Percentiles rank a stretch among this genome's conserved stretches.
Conservation (phyloP, 2,329 filamentous ascomycete genomes). For the Anisogramma anomala region DNA sequence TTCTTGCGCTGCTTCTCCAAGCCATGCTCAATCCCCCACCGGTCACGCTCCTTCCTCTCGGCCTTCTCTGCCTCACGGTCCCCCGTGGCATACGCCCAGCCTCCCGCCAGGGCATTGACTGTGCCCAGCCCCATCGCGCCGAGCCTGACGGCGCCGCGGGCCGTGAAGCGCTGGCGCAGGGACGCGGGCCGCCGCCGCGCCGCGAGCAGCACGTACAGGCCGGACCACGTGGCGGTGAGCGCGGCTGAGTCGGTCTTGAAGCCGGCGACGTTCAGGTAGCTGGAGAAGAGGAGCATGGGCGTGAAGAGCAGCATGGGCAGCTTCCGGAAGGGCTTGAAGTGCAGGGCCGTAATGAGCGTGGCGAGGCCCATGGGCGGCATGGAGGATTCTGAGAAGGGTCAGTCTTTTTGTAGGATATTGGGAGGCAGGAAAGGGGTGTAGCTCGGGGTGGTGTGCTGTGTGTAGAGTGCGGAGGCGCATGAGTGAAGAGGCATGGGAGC, state of each 20-base stretch:
- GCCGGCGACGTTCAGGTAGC: slow-evolving; percentile 48
- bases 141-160: slow-evolving; percentile 39
- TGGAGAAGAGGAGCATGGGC: slow-evolving; percentile 43
- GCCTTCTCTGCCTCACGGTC: slow-evolving; percentile 38
- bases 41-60: slow-evolving; percentile 36
- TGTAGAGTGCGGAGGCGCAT: neutral
- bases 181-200: slow-evolving; percentile 31
- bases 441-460: neutral
- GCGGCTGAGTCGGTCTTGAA: slow-evolving; percentile 46
- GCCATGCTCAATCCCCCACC: slow-evolving; percentile 33
- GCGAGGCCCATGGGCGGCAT: slow-evolving; percentile 44
- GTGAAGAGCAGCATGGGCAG: slow-evolving; percentile 36
- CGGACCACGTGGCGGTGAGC: slow-evolving; percentile 43
- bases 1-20: slow-evolving; percentile 1
- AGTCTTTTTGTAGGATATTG: slow-evolving; percentile 3
- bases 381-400: slow-evolving; percentile 35
- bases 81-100: slow-evolving; percentile 40
- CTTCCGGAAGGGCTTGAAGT: slow-evolving; percentile 40
- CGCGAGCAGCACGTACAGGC: slow-evolving; percentile 45
- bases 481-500: neutral
- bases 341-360: slow-evolving; percentile 44
- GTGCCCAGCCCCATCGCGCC: slow-evolving; percentile 37
- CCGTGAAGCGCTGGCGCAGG: slow-evolving; percentile 28
- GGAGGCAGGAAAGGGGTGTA: neutral
- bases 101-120: slow-evolving; percentile 37